These are phyloP conservation scores for Rugosomyces carneus DNA, from an alignment of 1,284 basidiomycete species.

Conservation along the genomic window DNA sequence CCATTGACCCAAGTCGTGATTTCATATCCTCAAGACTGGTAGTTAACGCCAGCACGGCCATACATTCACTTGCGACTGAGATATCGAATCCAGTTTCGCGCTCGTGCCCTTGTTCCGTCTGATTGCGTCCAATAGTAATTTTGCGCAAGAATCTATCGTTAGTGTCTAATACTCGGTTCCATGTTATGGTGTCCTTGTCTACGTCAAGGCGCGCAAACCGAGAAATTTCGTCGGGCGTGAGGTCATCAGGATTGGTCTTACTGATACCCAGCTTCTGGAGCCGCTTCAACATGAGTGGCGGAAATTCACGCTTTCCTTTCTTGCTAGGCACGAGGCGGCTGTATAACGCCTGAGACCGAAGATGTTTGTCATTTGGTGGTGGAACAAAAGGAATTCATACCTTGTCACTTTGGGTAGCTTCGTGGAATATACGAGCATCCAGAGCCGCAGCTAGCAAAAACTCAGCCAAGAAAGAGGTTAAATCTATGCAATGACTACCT, in stretches of 20 bases:
- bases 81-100: conserved; percentile 95
- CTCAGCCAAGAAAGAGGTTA: conserved; percentile 10
- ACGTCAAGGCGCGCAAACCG: conserved; percentile 91
- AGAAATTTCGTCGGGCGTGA: conserved; percentile 90
- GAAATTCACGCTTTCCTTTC: conserved; percentile 94
- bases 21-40: conserved; percentile 92
- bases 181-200: conserved; percentile 89
- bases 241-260: conserved; percentile 89
- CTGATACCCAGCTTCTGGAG: conserved; percentile 93
- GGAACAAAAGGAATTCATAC: conserved; percentile 24
- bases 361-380: background rate
- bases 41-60: conserved; percentile 94
- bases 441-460: conserved; percentile 76
- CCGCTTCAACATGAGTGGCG: conserved; percentile 94
- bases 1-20: conserved; percentile 88
- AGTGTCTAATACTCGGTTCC: conserved; percentile 96
- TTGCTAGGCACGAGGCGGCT: conserved; percentile 88
- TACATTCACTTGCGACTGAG: conserved; percentile 94
- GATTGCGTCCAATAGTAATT: conserved; percentile 86
- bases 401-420: conserved; percentile 94
- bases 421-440: conserved; percentile 98
- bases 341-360: conserved; percentile 62
- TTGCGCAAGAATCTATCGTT: conserved; percentile 97
- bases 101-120: conserved; percentile 88
- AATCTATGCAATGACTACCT: conserved; percentile 35